Evolutionary conservation across 768 basidiomycete genomes (phyloP), one percentile per base, ranked within the genome.

Genomic region (Leucosporidium yakuticum): DNA sequence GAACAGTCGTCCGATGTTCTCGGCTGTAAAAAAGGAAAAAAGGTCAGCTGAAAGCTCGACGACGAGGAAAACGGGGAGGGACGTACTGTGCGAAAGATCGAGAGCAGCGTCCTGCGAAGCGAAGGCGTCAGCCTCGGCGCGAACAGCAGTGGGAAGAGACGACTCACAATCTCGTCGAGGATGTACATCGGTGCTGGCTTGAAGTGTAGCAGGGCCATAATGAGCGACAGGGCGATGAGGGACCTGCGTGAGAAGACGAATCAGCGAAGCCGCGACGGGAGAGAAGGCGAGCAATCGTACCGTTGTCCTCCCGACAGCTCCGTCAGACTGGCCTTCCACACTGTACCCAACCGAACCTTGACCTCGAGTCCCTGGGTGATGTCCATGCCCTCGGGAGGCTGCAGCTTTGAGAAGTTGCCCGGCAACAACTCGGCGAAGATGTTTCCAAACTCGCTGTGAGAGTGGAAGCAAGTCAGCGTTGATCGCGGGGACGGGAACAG

Each of bases 181-280:
- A 99, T 99, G 79, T 98, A 98, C 91, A 98, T 93, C 4, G 93
- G 95, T 21, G 95, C 94, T 12, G 95, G 94, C 77, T 97, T 97
- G 84, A 97, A 97, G 78, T 97, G 93, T n/a, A 98, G 86, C 23
- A 99, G 85, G 0, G 96, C 89, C 93, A 99, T 95, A 81, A 98
- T 98, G 49, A 99, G 83, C 19, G 95, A 98, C 1, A 99, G 84
- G 0, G 96, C 96, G 76, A 99, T 98, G 71, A 99, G 84, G 0
- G 96, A 99, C 72, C 94, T 98, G 74, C 17, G 39, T 2, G 29
- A 34, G 4, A 14, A 2, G n/a, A 29, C 60, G 7, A 53, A 53
- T 50, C 57, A 63, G 55, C 32, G 47, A 68, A 31, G 65, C 58
- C 25, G 49, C 20, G 57, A 17, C 29, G 20, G 25, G 32, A 62